Conservation (phyloP, 2,329 filamentous ascomycete genomes). For the Exutisphaerella laricina region DNA sequence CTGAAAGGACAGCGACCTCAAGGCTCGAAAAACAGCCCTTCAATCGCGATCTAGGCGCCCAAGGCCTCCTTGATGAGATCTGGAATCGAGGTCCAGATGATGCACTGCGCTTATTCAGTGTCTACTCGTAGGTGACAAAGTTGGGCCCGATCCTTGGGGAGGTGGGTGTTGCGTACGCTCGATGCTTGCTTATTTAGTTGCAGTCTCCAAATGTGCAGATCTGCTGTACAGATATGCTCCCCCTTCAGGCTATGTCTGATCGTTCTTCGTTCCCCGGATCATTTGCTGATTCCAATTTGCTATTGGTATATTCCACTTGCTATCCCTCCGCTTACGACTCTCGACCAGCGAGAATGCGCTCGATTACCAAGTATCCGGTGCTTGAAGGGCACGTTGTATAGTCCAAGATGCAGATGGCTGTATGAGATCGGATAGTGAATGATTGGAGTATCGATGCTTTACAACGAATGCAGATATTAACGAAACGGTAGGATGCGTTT, state of each 20-base stretch:
- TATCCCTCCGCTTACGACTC: no score
- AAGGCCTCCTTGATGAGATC: no score
- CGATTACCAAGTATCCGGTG: constrained; percentile 4
- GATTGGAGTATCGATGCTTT: constrained; percentile 11
- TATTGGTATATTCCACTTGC: no score
- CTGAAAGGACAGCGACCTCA: no score
- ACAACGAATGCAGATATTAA: constrained; percentile 18
- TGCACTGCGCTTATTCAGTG: no score
- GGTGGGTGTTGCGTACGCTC: no score
- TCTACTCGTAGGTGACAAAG: no score
- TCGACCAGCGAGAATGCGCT: constrained; percentile 13
- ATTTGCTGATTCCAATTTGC: constrained; percentile 1
- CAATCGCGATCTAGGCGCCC: no score
- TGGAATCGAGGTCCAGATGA: no score
- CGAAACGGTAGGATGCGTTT: constrained; percentile 8
- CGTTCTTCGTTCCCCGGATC: constrained; percentile 2
- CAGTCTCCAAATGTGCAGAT: not conserved
- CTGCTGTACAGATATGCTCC: not conserved
- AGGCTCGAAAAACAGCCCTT: no score
- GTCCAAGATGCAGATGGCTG: not conserved
- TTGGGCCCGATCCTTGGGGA: no score
- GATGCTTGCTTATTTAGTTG: no score
- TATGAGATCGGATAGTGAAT: constrained; percentile 3
- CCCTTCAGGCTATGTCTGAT: not conserved
- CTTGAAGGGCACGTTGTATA: constrained; percentile 1